Percentiles rank a stretch among this genome's conserved stretches.
Evolutionary conservation across 176 grass and related monocot genomes (phyloP).

Genomic region (Hordeum vulgare): DNA sequence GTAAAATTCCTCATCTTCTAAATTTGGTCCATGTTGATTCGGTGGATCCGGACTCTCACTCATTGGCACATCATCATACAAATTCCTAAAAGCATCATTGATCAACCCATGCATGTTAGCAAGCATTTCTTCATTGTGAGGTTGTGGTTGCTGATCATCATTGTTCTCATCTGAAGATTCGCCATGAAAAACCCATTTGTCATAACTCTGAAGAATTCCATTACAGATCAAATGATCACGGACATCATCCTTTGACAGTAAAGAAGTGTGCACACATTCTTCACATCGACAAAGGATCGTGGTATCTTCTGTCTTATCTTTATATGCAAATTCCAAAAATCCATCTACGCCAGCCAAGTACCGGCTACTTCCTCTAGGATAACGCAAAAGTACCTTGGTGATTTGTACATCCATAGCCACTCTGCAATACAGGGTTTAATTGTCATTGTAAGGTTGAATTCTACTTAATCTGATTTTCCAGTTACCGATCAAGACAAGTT

Average conservation of each 20-base stretch:
- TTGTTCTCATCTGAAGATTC: background rate
- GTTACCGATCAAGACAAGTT: too few relatives aligned
- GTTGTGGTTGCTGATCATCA: background rate
- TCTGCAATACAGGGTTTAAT: background rate
- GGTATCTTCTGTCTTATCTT: background rate
- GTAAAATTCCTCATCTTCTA: constrained; percentile 6
- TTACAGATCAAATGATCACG: background rate
- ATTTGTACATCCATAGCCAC: background rate
- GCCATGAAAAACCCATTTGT: background rate
- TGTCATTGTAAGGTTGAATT: too few relatives aligned
- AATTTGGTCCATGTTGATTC: background rate
- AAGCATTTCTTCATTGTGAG: background rate
- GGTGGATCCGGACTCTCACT: background rate
- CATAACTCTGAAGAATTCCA: background rate
- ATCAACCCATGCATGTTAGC: background rate
- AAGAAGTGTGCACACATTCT: background rate
- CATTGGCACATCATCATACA: too few relatives aligned
- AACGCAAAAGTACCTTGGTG: background rate
- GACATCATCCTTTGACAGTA: background rate
- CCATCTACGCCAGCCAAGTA: background rate
- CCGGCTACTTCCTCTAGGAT: background rate
- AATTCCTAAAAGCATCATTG: background rate
- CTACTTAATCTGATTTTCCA: too few relatives aligned
- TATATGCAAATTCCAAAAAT: constrained; percentile 7
- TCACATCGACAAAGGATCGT: constrained; percentile 2